Percentiles rank a stretch among this genome's conserved stretches.
Evolutionary conservation across 306 rosid species (phyloP).

Genomic region (Medicago arabica): DNA sequence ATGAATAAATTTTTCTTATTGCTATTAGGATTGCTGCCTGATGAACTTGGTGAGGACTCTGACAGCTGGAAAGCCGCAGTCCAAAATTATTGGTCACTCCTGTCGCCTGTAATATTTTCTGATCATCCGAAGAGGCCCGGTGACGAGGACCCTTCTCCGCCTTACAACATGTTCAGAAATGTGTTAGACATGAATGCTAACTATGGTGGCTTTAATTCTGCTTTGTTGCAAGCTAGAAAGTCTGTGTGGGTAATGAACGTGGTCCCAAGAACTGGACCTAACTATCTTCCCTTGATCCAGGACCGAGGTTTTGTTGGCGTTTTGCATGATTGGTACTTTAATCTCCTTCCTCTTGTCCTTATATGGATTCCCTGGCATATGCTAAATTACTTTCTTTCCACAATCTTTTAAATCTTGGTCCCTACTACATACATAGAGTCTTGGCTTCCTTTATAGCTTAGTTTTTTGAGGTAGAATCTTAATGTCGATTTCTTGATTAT

Average conservation of each 20-base stretch:
- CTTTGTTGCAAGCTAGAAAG: conserved; percentile 81
- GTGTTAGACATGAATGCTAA: conserved; percentile 94
- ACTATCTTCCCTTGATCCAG: conserved; percentile 84
- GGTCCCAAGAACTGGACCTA: conserved; percentile 74
- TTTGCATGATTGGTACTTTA: conserved; percentile 87
- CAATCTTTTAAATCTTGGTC: neutral
- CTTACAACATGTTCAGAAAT: conserved; percentile 95
- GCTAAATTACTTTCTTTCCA: conserved; percentile 15
- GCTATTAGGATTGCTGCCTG: conserved; percentile 65
- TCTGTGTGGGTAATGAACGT: conserved; percentile 99
- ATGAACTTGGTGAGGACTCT: conserved; percentile 76
- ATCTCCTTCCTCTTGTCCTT: conserved; percentile 33
- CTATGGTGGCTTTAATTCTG: conserved; percentile 86
- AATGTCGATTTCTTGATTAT: too few species aligned
- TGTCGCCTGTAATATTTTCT: conserved; percentile 91
- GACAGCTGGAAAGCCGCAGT: conserved; percentile 70
- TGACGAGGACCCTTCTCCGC: conserved; percentile 94
- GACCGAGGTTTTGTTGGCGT: conserved; percentile 91
- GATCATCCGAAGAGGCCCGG: conserved; percentile 99
- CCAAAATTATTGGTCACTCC: conserved; percentile 89
- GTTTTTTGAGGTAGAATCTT: neutral
- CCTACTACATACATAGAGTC: neutral
- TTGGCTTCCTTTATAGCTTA: neutral
- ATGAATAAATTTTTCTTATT: conserved; percentile 17
- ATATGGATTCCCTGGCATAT: conserved; percentile 7